Conservation (phyloP, 306 rosid genomes). For the Malus fusca region DNA sequence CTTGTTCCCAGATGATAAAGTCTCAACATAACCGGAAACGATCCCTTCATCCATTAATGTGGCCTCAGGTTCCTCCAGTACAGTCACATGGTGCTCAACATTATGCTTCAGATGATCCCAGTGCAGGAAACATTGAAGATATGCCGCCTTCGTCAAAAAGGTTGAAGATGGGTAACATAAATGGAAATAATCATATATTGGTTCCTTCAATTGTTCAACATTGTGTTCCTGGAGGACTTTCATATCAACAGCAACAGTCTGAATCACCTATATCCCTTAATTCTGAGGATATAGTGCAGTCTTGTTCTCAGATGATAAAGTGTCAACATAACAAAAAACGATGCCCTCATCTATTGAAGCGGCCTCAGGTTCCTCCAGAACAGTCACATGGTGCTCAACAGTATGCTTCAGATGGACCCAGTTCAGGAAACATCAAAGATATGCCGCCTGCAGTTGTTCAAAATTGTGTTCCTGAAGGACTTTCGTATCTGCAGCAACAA, state of each 20-base stretch:
- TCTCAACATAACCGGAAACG: conserved; percentile 6
- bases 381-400: conserved; percentile 2
- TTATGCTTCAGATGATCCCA: background rate
- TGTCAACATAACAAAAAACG: conserved; percentile 5
- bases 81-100: background rate
- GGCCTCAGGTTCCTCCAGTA: conserved; percentile 3
- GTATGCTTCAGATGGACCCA: background rate
- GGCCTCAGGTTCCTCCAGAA: conserved; percentile 6
- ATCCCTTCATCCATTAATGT: background rate
- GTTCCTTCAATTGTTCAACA: conserved; percentile 8
- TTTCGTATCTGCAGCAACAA: conserved; percentile 15
- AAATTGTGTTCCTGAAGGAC: conserved; percentile 9
- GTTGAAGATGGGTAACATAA: conserved; percentile 12
- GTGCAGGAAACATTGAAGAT: conserved; percentile 8
- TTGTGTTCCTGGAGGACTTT: conserved; percentile 9
- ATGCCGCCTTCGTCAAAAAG: conserved; percentile 15
- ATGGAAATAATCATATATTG: background rate
- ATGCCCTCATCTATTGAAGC: background rate
- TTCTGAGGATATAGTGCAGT: conserved; percentile 14
- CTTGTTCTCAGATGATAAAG: conserved; percentile 5
- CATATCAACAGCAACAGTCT: conserved; percentile 16
- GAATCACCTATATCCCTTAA: conserved; percentile 14
- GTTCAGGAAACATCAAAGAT: conserved; percentile 7
- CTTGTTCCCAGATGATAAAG: conserved; percentile 6
- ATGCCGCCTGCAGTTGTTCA: conserved; percentile 2